Evolutionary conservation across 805 yeast species (phyloP), one percentile per base, ranked within the genome.

Genomic region (Clavispora fructus): DNA sequence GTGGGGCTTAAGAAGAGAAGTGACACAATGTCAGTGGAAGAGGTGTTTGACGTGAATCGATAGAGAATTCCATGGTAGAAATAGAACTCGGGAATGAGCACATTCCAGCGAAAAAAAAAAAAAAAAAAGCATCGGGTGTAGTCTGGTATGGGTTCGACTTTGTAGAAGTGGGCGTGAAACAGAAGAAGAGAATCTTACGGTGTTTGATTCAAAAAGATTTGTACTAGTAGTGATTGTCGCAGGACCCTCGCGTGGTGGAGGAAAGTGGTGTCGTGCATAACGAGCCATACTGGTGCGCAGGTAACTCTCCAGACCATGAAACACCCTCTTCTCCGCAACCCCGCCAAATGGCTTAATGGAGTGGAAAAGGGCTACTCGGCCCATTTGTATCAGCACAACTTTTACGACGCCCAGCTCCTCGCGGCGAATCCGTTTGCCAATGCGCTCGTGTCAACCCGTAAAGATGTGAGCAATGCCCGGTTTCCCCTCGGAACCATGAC

Each of bases 1-100:
- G 77, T 94, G 3, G 88, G 87, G 9, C 56, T 77, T n/a, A 69
- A 72, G 13, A 79, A 79, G 56, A 73, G 63, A 44, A 38, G 35
- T 13, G 59, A 61, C 23, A 49, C 29, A 33, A 41, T 30, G 26
- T 28, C 25, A 11, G 33, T 40, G 3, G 41, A 29, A n/a, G 45
- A 47, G 4, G 37, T 53, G 3, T 51, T 48, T 30, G 29, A 28
- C 10, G 28, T 31, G 26, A 8, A 16, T 10, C 7, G 25, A 14
- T 28, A 29, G 23, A 19, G n/a, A n/a, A n/a, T n/a, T n/a, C n/a
- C n/a, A n/a, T n/a, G n/a, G n/a, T n/a, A n/a, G n/a, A n/a, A n/a
- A n/a, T n/a, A n/a, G n/a, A n/a, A n/a, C n/a, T n/a, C n/a, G n/a
- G n/a, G n/a, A n/a, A n/a, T n/a, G n/a, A n/a, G n/a, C n/a, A n/a